Percentiles rank a stretch among this genome's conserved stretches.
Evolutionary conservation across 2,329 filamentous ascomycete genomes (phyloP).

Genomic region (Talaromyces sp.): DNA sequence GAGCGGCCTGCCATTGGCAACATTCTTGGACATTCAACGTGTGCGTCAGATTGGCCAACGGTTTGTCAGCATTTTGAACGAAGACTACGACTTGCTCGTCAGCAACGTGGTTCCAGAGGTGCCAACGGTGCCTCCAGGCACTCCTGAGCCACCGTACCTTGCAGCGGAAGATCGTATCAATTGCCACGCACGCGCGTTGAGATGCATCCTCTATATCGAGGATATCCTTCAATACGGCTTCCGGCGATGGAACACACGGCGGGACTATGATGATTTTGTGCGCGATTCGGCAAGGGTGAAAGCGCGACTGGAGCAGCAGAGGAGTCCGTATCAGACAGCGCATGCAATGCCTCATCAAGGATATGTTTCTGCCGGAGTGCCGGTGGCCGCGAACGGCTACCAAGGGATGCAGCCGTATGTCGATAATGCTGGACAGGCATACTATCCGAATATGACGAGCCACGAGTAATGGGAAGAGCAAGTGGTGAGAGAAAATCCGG

Average conservation of each 20-base stretch:
- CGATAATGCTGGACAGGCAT: not conserved
- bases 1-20: constrained; percentile 63
- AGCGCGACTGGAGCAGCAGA: constrained; percentile 3
- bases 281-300: constrained; percentile 23
- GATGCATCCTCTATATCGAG: constrained; percentile 26
- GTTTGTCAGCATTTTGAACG: constrained; percentile 52
- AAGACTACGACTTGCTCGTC: constrained; percentile 46
- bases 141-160: constrained; percentile 27
- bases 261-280: constrained; percentile 28
- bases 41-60: constrained; percentile 65
- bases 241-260: constrained; percentile 29
- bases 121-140: constrained; percentile 25
- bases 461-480: not conserved
- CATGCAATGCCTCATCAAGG: not conserved
- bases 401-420: not conserved
- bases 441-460: not conserved
- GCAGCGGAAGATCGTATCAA: constrained; percentile 28
- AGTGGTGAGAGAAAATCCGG: not conserved
- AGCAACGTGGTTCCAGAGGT: constrained; percentile 23
- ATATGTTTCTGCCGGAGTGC: not conserved
- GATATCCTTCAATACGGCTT: constrained; percentile 29
- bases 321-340: not conserved
- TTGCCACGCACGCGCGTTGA: constrained; percentile 26
- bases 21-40: constrained; percentile 81
- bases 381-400: constrained; percentile 1